Evolutionary conservation across 2,329 filamentous ascomycete genomes (phyloP), one percentile per base, ranked within the genome.

Genomic region (Nemania sp.): DNA sequence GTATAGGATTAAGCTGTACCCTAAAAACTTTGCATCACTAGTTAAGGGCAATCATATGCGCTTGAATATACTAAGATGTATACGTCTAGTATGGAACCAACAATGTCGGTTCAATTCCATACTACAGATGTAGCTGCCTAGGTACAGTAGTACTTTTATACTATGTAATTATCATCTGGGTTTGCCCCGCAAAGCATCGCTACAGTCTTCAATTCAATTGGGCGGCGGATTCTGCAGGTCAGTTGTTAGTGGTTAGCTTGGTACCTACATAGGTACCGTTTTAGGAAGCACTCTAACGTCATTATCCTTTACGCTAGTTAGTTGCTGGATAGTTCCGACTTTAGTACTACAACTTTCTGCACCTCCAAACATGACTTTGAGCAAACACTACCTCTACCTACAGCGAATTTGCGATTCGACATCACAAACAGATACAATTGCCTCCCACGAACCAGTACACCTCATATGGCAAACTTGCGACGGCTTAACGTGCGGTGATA

Each of bases 201-300:
- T 67, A 32, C 26, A 56, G 15, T 26, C 20, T 27, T 38, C n/a
- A n/a, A 1, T 32, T 3, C 18, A 43, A 56, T 38, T 56, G 11
- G 53, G 60, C 20, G 18, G 18, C 20, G 18, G 18, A 49, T 51
- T 47, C 49, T 54, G 27, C 49, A 59, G 52, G 22, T 49, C 64
- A 27, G 24, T 51, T 67, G 2, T 38, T 47, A 61, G 35, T 53
- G 53, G 59, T 41, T 58, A 43, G 22, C 22, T n/a, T 24, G 7
- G 22, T n/a, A 20, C 27, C 52, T 58, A 58, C 49, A 24, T 26
- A 55, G 15, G 63, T 63, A 22, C 54, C 51, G 27, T 53, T 64
- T 58, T 51, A 41, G 56, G 64, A 67, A 58, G 51, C 61, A 41
- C 38, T 62, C 55, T 35, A 64, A 70, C 67, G 67, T 70, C 67